Conservation (phyloP, 768 basidiomycete genomes). For the Rhodotorula paludigena region DNA sequence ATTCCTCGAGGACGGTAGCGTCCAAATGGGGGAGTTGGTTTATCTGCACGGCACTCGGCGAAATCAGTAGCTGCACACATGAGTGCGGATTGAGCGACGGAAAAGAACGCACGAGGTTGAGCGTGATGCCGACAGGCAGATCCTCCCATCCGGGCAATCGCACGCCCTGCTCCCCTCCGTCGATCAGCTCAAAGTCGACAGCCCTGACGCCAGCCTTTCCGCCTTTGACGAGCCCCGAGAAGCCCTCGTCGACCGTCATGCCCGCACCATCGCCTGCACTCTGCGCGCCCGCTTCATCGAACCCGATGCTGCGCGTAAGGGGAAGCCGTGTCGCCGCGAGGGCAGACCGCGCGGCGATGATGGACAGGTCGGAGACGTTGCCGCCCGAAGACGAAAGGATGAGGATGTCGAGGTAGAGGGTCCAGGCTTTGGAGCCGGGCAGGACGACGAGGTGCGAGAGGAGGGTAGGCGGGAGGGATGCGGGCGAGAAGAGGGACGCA, state of each 20-base stretch:
- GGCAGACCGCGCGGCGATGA: conserved; percentile 72
- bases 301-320: conserved; percentile 65
- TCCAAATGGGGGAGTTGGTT: conserved; percentile 66
- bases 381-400: conserved; percentile 55
- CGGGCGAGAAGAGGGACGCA: conserved; percentile 51
- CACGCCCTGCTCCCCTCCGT: conserved; percentile 72
- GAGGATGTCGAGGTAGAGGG: conserved; percentile 68
- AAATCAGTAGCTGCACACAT: too few species aligned
- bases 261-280: not conserved
- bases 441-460: conserved; percentile 59
- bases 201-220: conserved; percentile 54
- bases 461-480: conserved; percentile 53
- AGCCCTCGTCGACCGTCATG: conserved; percentile 46
- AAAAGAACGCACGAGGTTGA: conserved; percentile 62
- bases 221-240: conserved; percentile 59
- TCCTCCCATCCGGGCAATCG: conserved; percentile 57
- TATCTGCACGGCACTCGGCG: conserved; percentile 49
- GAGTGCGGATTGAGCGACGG: not conserved
- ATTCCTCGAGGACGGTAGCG: conserved; percentile 66
- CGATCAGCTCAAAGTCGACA: conserved; percentile 77
- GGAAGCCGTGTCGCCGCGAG: conserved; percentile 78
- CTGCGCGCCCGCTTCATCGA: conserved; percentile 41
- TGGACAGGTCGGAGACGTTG: conserved; percentile 60
- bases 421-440: conserved; percentile 64
- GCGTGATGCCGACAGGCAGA: conserved; percentile 72